Conservation (phyloP, 2,329 filamentous ascomycete species). For the Trichoderma arundinaceum region DNA sequence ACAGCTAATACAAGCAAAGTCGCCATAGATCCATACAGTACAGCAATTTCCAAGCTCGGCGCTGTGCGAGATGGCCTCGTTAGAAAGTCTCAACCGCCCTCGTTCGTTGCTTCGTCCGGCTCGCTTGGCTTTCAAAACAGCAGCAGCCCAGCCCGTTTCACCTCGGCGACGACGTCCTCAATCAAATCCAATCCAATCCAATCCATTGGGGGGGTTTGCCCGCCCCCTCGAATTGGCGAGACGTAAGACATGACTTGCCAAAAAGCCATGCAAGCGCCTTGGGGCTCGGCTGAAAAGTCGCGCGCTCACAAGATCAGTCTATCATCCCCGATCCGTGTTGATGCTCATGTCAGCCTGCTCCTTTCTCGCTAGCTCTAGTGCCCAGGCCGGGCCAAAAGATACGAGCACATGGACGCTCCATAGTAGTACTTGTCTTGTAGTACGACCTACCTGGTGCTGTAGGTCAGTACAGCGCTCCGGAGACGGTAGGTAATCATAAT, state of each 20-base stretch:
- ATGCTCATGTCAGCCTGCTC: slow-evolving; percentile 1
- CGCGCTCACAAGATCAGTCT: slow-evolving; percentile 11
- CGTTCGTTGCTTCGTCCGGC: no score
- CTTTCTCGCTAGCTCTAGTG: neutral
- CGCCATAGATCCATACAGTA: slow-evolving; percentile 11
- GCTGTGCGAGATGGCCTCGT: no score
- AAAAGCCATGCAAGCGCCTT: neutral
- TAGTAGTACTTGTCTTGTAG: neutral
- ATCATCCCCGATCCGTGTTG: neutral
- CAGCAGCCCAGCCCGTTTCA: neutral
- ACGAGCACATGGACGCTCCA: neutral
- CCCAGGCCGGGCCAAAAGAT: neutral
- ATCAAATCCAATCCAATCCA: no score
- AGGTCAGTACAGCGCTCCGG: no score
- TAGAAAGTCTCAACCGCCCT: no score
- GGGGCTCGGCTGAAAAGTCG: slow-evolving; percentile 13
- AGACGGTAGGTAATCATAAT: no score
- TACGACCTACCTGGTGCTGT: no score
- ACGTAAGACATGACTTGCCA: slow-evolving; percentile 21
- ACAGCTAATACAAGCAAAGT: neutral
- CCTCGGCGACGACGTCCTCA: neutral
- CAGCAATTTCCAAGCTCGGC: neutral
- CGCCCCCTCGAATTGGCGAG: slow-evolving; percentile 10
- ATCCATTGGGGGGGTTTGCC: neutral
- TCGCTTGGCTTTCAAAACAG: neutral